Conservation (phyloP, 345 rosid species). For the Ceriops decandra region DNA sequence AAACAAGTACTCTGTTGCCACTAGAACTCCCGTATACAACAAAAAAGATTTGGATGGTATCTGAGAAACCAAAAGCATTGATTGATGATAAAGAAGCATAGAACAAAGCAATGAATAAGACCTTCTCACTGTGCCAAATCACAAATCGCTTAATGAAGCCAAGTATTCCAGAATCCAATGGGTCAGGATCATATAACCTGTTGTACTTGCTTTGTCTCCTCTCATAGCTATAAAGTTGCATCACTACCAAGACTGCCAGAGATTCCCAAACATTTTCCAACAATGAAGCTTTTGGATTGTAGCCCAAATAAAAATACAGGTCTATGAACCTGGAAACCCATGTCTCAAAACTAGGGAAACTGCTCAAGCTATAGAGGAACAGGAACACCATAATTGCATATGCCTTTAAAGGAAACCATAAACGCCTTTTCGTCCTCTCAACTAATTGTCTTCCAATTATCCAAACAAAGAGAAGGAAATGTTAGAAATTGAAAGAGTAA, state of each 20-base stretch:
- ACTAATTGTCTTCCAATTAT: conserved; percentile 90
- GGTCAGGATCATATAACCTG: conserved; percentile 43
- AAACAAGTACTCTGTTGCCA: conserved; percentile 78
- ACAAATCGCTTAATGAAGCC: conserved; percentile 71
- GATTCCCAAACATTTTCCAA: conserved; percentile 91
- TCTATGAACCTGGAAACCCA: conserved; percentile 74
- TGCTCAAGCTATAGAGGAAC: conserved; percentile 84
- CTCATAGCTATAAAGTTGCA: conserved; percentile 98
- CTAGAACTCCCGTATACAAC: conserved; percentile 65
- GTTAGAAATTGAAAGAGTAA: no score
- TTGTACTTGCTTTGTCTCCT: conserved; percentile 81
- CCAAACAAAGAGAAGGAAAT: conserved; percentile 91
- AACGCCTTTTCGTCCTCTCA: conserved; percentile 74
- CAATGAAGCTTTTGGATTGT: conserved; percentile 60
- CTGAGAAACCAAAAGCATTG: conserved; percentile 81
- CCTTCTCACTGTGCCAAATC: conserved; percentile 90
- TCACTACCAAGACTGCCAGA: conserved; percentile 87
- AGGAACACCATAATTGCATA: conserved; percentile 74
- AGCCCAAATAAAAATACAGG: conserved; percentile 77
- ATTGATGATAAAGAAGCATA: conserved; percentile 80
- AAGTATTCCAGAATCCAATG: conserved; percentile 53
- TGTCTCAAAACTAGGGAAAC: conserved; percentile 63
- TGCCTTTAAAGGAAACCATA: conserved; percentile 88
- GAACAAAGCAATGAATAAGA: conserved; percentile 70
- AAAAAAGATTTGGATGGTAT: conserved; percentile 76